A percentile compares a stretch with the other conserved stretches of the same genome.
These are phyloP conservation scores for Yarrowia osloensis DNA, from an alignment of 805 yeast species.

Conservation along the genomic window DNA sequence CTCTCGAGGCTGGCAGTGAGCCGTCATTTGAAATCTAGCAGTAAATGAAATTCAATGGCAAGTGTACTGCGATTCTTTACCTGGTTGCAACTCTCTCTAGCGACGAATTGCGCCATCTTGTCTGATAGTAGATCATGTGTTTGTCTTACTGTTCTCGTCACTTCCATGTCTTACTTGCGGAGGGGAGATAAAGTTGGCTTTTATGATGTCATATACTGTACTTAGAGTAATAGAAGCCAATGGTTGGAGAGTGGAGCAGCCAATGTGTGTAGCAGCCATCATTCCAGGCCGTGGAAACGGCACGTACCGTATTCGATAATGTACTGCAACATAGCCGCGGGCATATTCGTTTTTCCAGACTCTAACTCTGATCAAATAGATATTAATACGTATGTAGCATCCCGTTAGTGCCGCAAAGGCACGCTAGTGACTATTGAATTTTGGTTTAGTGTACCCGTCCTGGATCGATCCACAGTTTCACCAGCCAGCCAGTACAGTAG, in stretches of 20 bases:
- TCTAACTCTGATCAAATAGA: slow-evolving; percentile 2
- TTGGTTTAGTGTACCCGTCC: slow-evolving; percentile 3
- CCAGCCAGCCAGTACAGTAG: not conserved
- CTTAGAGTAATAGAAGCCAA: not conserved
- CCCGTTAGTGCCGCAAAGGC: not conserved
- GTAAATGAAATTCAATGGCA: not conserved
- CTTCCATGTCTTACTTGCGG: slow-evolving; percentile 2
- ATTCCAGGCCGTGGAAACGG: not conserved
- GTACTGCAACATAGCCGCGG: not conserved
- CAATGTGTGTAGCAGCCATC: not conserved
- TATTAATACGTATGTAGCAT: no score
- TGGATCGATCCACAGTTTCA: slow-evolving; percentile 1
- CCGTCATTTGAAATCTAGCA: slow-evolving; percentile 13
- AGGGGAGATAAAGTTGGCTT: not conserved
- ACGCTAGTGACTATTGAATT: not conserved
- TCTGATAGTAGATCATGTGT: not conserved
- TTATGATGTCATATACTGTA: not conserved
- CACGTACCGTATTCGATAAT: not conserved
- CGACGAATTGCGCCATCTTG: not conserved
- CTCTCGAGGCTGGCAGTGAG: slow-evolving; percentile 4
- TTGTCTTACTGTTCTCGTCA: not conserved
- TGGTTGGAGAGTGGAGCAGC: not conserved
- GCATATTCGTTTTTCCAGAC: not conserved
- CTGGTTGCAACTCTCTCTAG: not conserved
- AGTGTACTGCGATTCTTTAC: not conserved